These are phyloP conservation scores for Fonsecaea monophora DNA, from an alignment of 2,329 filamentous ascomycete genomes.

Conservation along the genomic window DNA sequence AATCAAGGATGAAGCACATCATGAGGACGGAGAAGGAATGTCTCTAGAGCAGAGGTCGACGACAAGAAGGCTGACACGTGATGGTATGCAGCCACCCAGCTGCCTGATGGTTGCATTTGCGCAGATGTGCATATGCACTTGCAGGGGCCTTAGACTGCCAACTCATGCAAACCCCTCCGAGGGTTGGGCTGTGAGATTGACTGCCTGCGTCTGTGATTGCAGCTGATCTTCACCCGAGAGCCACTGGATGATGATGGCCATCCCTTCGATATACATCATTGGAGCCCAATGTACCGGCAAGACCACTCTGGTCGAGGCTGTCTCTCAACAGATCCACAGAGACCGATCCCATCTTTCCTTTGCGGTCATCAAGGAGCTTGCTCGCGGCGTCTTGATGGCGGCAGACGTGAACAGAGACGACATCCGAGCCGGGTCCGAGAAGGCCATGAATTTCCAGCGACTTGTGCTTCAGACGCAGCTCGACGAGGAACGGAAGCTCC, in stretches of 20 bases:
- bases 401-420: constrained; percentile 13
- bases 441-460: constrained; percentile 9
- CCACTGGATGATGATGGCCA: background rate
- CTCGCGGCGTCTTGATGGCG: constrained; percentile 8
- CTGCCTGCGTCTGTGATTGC: background rate
- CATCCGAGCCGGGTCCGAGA: constrained; percentile 4
- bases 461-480: constrained; percentile 11
- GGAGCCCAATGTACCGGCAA: constrained; percentile 16
- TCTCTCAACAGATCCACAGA: background rate
- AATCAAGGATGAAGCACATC: background rate
- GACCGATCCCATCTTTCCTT: background rate
- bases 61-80: constrained; percentile 14
- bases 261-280: constrained; percentile 15
- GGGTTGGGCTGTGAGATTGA: background rate
- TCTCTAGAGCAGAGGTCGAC: background rate
- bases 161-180: constrained; percentile 11
- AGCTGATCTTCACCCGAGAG: background rate
- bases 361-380: constrained; percentile 9
- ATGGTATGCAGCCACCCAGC: constrained; percentile 6
- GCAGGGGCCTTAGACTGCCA: constrained; percentile 16
- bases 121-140: constrained; percentile 2
- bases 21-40: background rate
- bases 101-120: constrained; percentile 12
- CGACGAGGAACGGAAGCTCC: background rate
- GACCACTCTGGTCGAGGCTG: constrained; percentile 11